Conservation (phyloP, 768 basidiomycete species). For the Boletus patriciae region DNA sequence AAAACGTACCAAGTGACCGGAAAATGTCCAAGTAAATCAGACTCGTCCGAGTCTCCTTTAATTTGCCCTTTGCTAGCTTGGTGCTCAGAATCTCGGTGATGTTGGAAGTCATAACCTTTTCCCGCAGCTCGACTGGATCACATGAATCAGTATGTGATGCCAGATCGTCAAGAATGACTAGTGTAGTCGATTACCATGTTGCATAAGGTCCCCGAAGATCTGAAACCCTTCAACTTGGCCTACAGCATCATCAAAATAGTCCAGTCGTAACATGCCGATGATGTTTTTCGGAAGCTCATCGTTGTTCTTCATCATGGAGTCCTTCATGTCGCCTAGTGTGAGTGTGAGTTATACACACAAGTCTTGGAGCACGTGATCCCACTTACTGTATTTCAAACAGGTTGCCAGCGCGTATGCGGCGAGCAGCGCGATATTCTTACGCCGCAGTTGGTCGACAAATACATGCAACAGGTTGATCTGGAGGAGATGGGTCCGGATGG, state of each 20-base stretch:
- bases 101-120: conserved; percentile 1
- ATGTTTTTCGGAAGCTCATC: conserved; percentile 10
- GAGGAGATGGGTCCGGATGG: conserved; percentile 9
- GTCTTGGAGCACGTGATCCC: background rate
- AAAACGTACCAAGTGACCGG: too few relatives aligned
- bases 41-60: too few relatives aligned
- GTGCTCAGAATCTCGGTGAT: conserved; percentile 12
- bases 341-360: background rate
- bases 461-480: conserved; percentile 1
- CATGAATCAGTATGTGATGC: background rate
- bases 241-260: conserved; percentile 11
- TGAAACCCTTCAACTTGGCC: conserved; percentile 20
- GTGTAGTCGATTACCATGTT: conserved; percentile 11
- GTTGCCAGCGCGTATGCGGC: conserved; percentile 19
- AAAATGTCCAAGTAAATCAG: too few relatives aligned
- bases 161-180: background rate
- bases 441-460: conserved; percentile 17
- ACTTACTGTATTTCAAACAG: conserved; percentile 17
- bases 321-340: conserved; percentile 13
- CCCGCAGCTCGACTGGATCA: conserved; percentile 9
- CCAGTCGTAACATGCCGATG: conserved; percentile 17
- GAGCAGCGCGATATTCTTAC: conserved; percentile 13
- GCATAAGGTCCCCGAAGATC: conserved; percentile 20
- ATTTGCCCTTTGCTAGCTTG: conserved; percentile 6
- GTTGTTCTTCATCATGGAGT: background rate